phyloP scores from a whole-genome alignment of 768 basidiomycete genomes.

The Clathrus columnatus region DNA sequence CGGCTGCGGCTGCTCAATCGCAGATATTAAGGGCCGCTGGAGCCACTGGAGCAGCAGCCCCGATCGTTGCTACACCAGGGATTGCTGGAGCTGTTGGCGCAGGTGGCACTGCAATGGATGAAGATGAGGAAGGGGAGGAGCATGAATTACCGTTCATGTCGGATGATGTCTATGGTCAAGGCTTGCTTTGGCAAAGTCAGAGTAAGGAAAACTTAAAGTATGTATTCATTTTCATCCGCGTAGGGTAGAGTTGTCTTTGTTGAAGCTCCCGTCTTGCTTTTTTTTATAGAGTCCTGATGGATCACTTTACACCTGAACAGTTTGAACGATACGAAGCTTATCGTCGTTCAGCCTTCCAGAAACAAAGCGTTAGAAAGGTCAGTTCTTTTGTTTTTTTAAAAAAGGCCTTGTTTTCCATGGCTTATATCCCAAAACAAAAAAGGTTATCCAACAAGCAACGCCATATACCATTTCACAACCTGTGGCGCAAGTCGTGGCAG shows the following conservation, averaged over 20 bases:
- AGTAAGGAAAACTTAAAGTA: slow-evolving; percentile 84
- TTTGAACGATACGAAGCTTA: slow-evolving; percentile 89
- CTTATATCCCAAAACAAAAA: not conserved
- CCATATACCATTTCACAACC: slow-evolving; percentile 80
- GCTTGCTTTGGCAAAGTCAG: slow-evolving; percentile 76
- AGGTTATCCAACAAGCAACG: slow-evolving; percentile 79
- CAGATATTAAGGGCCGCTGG: not conserved
- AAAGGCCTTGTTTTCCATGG: not conserved
- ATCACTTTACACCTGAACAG: slow-evolving; percentile 74
- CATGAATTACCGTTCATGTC: slow-evolving; percentile 79
- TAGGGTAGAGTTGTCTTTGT: not conserved
- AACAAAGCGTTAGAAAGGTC: slow-evolving; percentile 76
- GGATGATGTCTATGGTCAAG: slow-evolving; percentile 81
- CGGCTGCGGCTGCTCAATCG: not conserved
- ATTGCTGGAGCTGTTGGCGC: not conserved
- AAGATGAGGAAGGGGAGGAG: slow-evolving; percentile 69
- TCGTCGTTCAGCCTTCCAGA: slow-evolving; percentile 72
- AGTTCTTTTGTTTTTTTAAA: slow-evolving; percentile 15
- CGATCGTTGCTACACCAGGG: not conserved
- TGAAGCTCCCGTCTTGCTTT: not conserved
- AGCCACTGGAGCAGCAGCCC: not conserved
- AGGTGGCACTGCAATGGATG: slow-evolving; percentile 23
- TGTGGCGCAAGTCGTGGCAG: slow-evolving; percentile 83
- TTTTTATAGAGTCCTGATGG: slow-evolving; percentile 66
- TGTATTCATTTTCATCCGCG: slow-evolving; percentile 13